Evolutionary conservation across 345 rosid genomes (phyloP).

Genomic region (Hevea brasiliensis): DNA sequence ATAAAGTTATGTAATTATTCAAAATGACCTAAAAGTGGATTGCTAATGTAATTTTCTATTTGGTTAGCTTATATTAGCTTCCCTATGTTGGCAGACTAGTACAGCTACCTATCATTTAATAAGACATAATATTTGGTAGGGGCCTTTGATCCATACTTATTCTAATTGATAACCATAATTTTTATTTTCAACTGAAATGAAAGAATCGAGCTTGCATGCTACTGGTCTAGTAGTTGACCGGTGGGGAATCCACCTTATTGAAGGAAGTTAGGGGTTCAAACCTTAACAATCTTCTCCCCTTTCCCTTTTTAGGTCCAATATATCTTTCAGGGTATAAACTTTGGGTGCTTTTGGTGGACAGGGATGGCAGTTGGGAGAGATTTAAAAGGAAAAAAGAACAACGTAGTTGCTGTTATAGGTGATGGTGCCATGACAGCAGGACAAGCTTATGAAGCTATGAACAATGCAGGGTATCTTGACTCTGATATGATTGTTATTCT

Average conservation of each 20-base stretch:
- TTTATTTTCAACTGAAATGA: neutral
- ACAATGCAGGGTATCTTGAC: conserved; percentile 94
- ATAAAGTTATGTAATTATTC: too few species aligned
- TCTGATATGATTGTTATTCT: conserved; percentile 96
- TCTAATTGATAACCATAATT: neutral
- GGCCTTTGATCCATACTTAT: neutral
- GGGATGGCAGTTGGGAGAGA: conserved; percentile 99
- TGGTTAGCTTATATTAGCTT: neutral
- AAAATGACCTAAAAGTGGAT: neutral
- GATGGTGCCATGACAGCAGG: conserved; percentile 99
- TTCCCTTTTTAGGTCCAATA: neutral
- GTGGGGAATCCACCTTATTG: too few species aligned
- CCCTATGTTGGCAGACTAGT: neutral
- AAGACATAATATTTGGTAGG: too few species aligned
- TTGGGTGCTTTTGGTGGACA: conserved; percentile 28
- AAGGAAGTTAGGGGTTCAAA: too few species aligned
- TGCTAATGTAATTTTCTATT: neutral
- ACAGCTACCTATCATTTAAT: neutral
- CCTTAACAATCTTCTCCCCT: too few species aligned
- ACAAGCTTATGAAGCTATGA: conserved; percentile 99
- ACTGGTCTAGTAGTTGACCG: too few species aligned
- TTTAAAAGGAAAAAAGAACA: conserved; percentile 69
- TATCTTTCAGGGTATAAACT: conserved; percentile 4
- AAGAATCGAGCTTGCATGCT: neutral
- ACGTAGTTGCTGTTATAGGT: conserved; percentile 82